Base-by-base conservation (phyloP, 2,329 filamentous ascomycete genomes). In the Pestalotiopsis sp. region DNA sequence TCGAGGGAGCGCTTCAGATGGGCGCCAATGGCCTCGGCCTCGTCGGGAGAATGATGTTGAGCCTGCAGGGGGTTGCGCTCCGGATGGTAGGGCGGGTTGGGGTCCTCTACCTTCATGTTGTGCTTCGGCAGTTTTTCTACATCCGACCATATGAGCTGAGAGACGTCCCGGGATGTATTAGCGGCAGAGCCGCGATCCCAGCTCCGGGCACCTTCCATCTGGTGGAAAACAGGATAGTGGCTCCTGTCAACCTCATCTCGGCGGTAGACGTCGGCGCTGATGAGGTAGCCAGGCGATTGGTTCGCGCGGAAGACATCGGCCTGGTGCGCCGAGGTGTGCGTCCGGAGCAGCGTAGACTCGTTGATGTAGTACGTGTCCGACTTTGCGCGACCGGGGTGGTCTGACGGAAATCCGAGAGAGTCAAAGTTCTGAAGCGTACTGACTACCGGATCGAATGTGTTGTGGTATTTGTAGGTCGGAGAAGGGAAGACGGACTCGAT, bases 351-450 rank as follows among this genome's bases (percentile, higher is more conserved):
- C 0, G 93, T 97, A 65, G 89, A 82, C 73, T 91, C 85, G 82
- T 97, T 97, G 77, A 99, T 82, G 80, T 99, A 99, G 85, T 98
- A 99, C 0, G 96, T 98, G 81, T 99, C 96, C 14, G 93, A 95
- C 73, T 89, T 90, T 72, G 89, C 93, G 64, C 96, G 91, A 69
- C 96, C 96, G 3, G 94, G 93, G 76, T 99, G 96, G 78, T 98
- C 92, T 6, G 85, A 76, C 0, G 95, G 92, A 77, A 99, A 98
- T 59, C 95, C 95, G 7, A 99, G 85, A n/a, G 95, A 96, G 81
- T 99, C 96, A 78, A 99, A 99, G 80, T 99, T 99, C 77, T 98
- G 92, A 12, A 85, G 82, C 2, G 93, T 92, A 41, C 92, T 91
- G 27, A 98, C 96, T 56, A 98, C 90, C 0, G 96, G 95, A 73